phyloP scores from a whole-genome alignment of 2,329 filamentous ascomycete species.

The Nothophoma quercina region DNA sequence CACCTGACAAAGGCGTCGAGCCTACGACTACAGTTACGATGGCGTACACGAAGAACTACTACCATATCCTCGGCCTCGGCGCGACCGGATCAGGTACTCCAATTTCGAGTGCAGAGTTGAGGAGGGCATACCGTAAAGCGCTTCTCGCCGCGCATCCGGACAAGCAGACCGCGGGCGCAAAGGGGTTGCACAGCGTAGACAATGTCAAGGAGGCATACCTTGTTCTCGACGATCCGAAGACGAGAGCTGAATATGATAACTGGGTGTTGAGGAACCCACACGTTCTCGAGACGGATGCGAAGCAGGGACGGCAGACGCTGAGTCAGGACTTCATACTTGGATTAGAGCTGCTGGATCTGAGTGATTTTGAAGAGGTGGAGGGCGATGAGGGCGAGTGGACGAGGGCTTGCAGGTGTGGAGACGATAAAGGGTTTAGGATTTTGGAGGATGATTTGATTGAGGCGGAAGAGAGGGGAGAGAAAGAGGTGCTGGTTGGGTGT shows the following conservation, averaged over 20 bases:
- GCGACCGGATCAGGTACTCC: slow-evolving; percentile 10
- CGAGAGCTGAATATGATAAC: slow-evolving; percentile 54
- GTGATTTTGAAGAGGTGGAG: slow-evolving; percentile 52
- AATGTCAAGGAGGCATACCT: slow-evolving; percentile 67
- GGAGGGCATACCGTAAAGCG: slow-evolving; percentile 62
- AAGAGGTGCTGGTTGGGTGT: slow-evolving; percentile 67
- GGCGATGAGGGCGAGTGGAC: slow-evolving; percentile 54
- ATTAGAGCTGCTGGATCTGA: slow-evolving; percentile 65
- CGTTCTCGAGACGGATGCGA: slow-evolving; percentile 1
- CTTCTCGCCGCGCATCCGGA: slow-evolving; percentile 67
- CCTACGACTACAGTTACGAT: slow-evolving; percentile 9
- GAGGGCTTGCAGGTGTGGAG: slow-evolving; percentile 65
- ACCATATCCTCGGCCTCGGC: slow-evolving; percentile 34
- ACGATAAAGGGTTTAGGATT: slow-evolving; percentile 62
- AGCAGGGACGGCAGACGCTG: background rate
- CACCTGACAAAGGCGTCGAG: background rate
- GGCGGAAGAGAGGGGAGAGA: slow-evolving; percentile 61
- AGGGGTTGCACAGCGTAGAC: slow-evolving; percentile 58
- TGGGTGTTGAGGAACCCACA: slow-evolving; percentile 25
- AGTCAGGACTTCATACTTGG: slow-evolving; percentile 52
- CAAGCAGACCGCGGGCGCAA: slow-evolving; percentile 47
- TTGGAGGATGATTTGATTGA: slow-evolving; percentile 62
- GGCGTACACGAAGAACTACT: slow-evolving; percentile 42
- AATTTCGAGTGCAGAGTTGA: slow-evolving; percentile 10
- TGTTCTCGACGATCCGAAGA: slow-evolving; percentile 55